These are phyloP conservation scores for Metschnikowia koreensis DNA, from an alignment of 805 yeast species.

Conservation along the genomic window DNA sequence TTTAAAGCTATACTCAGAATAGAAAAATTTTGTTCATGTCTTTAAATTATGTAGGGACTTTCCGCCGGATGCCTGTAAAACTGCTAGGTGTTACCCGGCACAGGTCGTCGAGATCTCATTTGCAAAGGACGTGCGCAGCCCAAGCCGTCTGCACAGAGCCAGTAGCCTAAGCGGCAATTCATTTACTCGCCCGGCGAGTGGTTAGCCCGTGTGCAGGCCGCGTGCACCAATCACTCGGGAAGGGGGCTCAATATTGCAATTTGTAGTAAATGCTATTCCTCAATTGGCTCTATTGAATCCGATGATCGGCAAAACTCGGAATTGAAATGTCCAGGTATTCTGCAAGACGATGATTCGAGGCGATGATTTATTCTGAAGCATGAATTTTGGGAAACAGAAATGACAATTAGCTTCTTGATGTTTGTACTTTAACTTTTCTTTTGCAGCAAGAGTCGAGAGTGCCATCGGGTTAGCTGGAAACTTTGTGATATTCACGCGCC, in stretches of 20 bases:
- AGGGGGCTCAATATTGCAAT: neutral
- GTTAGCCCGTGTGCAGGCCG: slow-evolving; percentile 1
- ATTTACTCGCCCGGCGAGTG: slow-evolving; percentile 2
- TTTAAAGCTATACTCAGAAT: no score
- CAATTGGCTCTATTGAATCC: neutral
- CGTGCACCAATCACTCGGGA: neutral
- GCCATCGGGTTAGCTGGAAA: no score
- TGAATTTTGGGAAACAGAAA: no score
- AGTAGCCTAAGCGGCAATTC: neutral
- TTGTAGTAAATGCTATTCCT: neutral
- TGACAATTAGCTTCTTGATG: no score
- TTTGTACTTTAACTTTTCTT: no score
- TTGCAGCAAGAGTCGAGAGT: no score
- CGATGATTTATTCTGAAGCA: no score
- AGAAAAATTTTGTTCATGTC: neutral
- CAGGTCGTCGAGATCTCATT: slow-evolving; percentile 1
- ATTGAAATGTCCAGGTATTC: neutral
- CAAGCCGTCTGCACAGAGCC: slow-evolving; percentile 1
- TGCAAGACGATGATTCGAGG: no score
- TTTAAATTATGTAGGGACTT: neutral
- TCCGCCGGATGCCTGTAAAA: neutral
- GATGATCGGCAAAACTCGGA: neutral
- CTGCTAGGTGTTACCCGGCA: slow-evolving; percentile 8
- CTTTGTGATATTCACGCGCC: no score
- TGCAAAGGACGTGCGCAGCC: neutral